Evolutionary conservation across 2,329 filamentous ascomycete species (phyloP).

Genomic region (Fusarium setosum): DNA sequence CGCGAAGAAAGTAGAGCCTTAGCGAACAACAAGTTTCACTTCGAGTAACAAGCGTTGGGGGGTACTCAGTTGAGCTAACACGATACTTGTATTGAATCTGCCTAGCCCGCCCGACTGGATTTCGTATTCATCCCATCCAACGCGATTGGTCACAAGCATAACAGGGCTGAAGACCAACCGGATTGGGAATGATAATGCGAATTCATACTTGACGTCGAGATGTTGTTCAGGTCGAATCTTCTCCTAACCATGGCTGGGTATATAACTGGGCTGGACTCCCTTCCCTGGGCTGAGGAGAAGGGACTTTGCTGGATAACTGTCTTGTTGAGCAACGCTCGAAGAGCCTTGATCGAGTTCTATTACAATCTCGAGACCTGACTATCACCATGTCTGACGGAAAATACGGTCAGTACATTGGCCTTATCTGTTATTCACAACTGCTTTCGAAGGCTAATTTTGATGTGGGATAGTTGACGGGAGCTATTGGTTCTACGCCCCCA

Average conservation of each 20-base stretch:
- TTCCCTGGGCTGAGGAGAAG: background rate
- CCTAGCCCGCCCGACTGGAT: background rate
- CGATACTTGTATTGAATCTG: slow-evolving; percentile 14
- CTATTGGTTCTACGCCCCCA: slow-evolving; percentile 60
- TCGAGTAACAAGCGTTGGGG: background rate
- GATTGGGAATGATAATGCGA: slow-evolving; percentile 10
- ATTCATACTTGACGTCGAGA: background rate
- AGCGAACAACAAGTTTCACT: background rate
- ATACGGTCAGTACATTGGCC: slow-evolving; percentile 43
- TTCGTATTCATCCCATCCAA: slow-evolving; percentile 39
- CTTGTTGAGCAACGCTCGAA: background rate
- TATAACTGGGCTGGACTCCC: slow-evolving; percentile 15
- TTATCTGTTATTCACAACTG: too few species aligned
- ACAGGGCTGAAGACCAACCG: slow-evolving; percentile 21
- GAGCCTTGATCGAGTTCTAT: background rate
- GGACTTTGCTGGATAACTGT: background rate
- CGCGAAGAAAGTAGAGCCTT: slow-evolving; percentile 1
- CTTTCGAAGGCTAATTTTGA: too few species aligned
- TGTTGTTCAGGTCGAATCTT: background rate
- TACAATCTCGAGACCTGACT: background rate
- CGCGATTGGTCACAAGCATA: slow-evolving; percentile 32
- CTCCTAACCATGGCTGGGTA: background rate
- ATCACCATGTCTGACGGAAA: slow-evolving; percentile 45
- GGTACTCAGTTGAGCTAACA: background rate
- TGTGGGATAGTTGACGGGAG: slow-evolving; percentile 55